These are phyloP conservation scores for Maudiozyma turicensis DNA, from an alignment of 805 yeast species.

Conservation along the genomic window DNA sequence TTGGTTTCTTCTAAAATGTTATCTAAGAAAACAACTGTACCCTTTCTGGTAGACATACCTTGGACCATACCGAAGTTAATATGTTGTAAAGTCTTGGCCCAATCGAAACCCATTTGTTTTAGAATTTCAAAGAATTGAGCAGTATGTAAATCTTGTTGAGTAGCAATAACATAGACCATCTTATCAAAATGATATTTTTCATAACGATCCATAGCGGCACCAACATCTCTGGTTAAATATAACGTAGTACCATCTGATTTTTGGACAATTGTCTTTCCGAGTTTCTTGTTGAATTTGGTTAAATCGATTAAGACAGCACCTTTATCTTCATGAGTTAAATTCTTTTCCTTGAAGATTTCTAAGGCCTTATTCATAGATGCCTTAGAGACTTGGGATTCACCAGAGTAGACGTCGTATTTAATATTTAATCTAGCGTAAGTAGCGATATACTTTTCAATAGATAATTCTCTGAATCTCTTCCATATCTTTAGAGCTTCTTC, in stretches of 20 bases:
- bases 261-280: conserved; percentile 87
- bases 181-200: conserved; percentile 80
- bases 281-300: conserved; percentile 74
- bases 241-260: conserved; percentile 93
- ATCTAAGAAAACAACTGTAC: conserved; percentile 97
- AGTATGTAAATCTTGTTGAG: conserved; percentile 90
- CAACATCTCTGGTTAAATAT: conserved; percentile 91
- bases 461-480: conserved; percentile 82
- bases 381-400: conserved; percentile 87
- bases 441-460: conserved; percentile 73
- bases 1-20: conserved; percentile 87
- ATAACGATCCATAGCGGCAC: conserved; percentile 89
- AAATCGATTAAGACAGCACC: conserved; percentile 89
- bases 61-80: conserved; percentile 95
- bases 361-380: conserved; percentile 60
- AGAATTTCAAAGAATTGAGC: conserved; percentile 92
- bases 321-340: conserved; percentile 70
- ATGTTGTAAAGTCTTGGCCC: conserved; percentile 76
- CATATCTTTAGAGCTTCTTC: conserved; percentile 65
- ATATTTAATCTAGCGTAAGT: conserved; percentile 92
- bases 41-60: conserved; percentile 97
- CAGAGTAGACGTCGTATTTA: conserved; percentile 78
- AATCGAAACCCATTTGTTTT: conserved; percentile 79
- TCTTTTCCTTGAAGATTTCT: conserved; percentile 51
- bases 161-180: conserved; percentile 91